Evolutionary conservation across 352 stramenopile genomes (phyloP).

Genomic region (Pythium sp.): DNA sequence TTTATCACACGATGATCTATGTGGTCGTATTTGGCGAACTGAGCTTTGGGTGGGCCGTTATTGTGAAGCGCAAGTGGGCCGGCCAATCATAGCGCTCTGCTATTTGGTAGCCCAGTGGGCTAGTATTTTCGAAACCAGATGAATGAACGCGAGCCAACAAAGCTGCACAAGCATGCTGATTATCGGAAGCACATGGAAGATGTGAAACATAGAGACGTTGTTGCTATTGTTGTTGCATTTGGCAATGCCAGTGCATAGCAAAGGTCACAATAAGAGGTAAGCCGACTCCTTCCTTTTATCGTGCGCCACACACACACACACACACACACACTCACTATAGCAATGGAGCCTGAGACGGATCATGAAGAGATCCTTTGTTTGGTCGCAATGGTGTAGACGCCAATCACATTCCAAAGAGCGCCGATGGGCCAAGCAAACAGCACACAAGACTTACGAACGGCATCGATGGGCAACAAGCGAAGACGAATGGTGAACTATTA

Average conservation of each 20-base stretch:
- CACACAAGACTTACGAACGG: conserved; percentile 20
- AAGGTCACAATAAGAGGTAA: neutral
- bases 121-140: neutral
- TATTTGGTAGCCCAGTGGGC: neutral
- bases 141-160: neutral
- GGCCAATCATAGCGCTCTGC: neutral
- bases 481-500: conserved; percentile 33
- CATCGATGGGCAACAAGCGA: neutral
- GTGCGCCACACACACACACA: neutral
- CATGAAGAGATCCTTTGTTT: neutral
- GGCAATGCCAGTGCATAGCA: neutral
- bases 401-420: conserved; percentile 23
- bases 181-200: neutral
- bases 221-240: neutral
- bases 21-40: conserved; percentile 19
- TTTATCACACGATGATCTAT: conserved; percentile 3
- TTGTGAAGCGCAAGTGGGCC: neutral
- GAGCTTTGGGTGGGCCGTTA: conserved; percentile 31
- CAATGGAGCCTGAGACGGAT: neutral
- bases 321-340: neutral
- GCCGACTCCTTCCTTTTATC: no score
- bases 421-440: neutral
- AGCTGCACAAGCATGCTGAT: neutral
- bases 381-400: conserved; percentile 1
- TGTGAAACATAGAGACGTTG: neutral